Evolutionary conservation across 129 eudicot genomes (phyloP), one percentile per base, ranked within the genome.

Genomic region (Rutidosis leptorrhynchoides): DNA sequence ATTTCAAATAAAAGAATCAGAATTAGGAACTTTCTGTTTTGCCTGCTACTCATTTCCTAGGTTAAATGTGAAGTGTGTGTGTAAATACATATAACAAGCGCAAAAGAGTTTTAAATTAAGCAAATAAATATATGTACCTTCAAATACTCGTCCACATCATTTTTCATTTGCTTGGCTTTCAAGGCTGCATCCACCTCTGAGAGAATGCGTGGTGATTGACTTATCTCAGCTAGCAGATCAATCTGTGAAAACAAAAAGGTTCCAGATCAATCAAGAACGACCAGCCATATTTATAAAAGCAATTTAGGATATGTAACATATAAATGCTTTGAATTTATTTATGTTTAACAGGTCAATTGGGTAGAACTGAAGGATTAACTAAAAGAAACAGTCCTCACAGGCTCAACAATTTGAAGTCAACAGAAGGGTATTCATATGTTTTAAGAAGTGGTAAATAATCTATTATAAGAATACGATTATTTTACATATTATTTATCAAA

Each of bases 141-240:
- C 22, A 94, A 83, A 60, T 79, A 89, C 82, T 94, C 99, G 64
- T 94, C 99, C 64, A 94, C 82, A 32, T 94, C 99, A 69, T 22
- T 77, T 80, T 94, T 94, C 67, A 94, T 82, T 79, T 89, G 97
- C 70, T 94, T 89, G 55, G 88, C 84, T 77, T 81, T 94, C 15
- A 94, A 84, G 40, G 88, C 93, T 8, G 95, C 95, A 67, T 94
- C 99, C 22, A 89, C 95, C 83, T 86, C 99, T 0, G 97, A 86
- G 7, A 89, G 93, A 73, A 94, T 94, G 42, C 94, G 83, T 1
- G 99, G 99, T 15, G 97, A 72, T 64, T 82, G 97, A 63, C 82
- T 82, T 55, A 89, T 94, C 83, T 94, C 99, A 0, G 80, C 79
- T 16, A 94, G 84, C 81, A 94, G 71, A 76, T 94, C 99, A 75